phyloP scores from a whole-genome alignment of 768 basidiomycete species.

The Macrolepiota fuliginosa region DNA sequence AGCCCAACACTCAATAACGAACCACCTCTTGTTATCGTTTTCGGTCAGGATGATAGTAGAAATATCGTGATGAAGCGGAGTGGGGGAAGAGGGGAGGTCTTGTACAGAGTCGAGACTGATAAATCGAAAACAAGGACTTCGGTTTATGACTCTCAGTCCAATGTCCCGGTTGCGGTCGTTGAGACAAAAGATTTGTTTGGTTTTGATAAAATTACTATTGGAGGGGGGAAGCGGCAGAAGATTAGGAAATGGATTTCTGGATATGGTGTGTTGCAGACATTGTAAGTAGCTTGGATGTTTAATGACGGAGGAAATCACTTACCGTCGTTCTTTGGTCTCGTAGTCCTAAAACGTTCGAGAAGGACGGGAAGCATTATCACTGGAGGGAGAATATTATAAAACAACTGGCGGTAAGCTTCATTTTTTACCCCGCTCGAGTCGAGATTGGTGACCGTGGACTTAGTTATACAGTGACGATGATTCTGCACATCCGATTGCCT shows the following conservation, averaged over 20 bases:
- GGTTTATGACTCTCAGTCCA: neutral
- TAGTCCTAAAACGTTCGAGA: conserved; percentile 4
- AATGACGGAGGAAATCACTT: neutral
- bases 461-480: conserved; percentile 1
- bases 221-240: neutral
- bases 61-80: neutral
- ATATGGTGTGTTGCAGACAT: neutral
- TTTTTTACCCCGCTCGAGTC: neutral
- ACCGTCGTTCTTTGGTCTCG: neutral
- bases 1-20: neutral
- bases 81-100: neutral
- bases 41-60: neutral
- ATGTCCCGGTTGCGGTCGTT: neutral
- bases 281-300: neutral
- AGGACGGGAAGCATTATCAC: neutral
- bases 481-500: neutral
- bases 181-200: conserved; percentile 4
- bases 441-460: neutral
- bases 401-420: neutral
- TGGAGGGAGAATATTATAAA: neutral
- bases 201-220: conserved; percentile 1
- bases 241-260: conserved; percentile 7
- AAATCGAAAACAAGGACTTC: neutral
- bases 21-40: neutral
- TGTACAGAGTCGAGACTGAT: conserved; percentile 7